Evolutionary conservation across 1,284 basidiomycete genomes (phyloP), one percentile per base, ranked within the genome.

Genomic region (Fomitiporia mediterranea): DNA sequence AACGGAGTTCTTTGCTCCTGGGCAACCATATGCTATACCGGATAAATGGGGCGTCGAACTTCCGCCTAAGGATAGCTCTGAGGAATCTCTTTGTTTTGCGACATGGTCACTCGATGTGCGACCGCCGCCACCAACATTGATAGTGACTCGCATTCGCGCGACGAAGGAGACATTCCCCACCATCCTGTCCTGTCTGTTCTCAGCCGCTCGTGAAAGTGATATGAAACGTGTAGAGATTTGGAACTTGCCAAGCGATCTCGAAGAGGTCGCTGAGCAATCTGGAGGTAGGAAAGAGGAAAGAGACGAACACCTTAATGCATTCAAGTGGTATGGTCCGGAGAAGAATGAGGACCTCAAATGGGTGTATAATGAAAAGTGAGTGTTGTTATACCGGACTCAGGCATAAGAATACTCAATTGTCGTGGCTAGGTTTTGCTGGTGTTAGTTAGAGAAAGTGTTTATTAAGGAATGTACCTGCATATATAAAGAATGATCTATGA

Each of bases 311-410:
- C 61, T 84, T 19, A 73, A 81, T 3, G 70, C 77, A 0, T 69
- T 83, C 51, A 82, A 78, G 59, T 83, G 80, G 78, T 86, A 86
- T 65, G 78, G 78, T 13, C 51, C 58, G 3, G 76, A 75, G 50
- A 43, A 63, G 0, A 65, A 66, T 2, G 64, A 63, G 11, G 66
- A 75, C 9, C 61, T 82, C 2, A 66, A 71, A 9, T 86, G 83
- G 84, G 53, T 72, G 21, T 73, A 74, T 53, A 84, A 85, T 59
- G 82, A 86, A 27, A 60, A 56, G 58, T 60, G 13, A 48, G 58
- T 44, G 6, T 25, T 30, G 5, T 13, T 21, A 23, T 17, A 27
- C 37, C n/a, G 25, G 15, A 13, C 35, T n/a, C n/a, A 28, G 13
- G 3, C 17, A 27, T 4, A 23, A 42, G 13, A 7, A 32, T 15